phyloP scores from a whole-genome alignment of 75 land plant species.

The Picea glauca region DNA sequence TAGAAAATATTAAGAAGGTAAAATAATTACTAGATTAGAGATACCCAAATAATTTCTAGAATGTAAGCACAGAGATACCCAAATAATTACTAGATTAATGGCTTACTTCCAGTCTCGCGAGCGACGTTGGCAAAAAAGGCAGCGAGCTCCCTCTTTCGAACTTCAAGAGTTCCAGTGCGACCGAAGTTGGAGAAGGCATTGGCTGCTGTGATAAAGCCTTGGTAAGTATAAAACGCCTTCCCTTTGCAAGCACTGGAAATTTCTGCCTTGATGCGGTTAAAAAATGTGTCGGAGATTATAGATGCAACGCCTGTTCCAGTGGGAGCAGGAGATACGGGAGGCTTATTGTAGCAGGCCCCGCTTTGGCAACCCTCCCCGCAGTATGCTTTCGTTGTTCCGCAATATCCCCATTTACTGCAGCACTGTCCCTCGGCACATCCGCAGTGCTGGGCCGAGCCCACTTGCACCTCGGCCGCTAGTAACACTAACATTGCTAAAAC shows the following conservation, averaged over 20 bases:
- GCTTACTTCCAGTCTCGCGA: slow-evolving; percentile 55
- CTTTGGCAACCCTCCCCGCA: too few species aligned
- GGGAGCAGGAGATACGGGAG: too few species aligned
- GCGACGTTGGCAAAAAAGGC: slow-evolving; percentile 65
- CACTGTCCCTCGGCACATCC: too few species aligned
- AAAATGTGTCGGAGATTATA: background rate
- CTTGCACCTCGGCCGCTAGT: too few species aligned
- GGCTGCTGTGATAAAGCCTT: slow-evolving; percentile 54
- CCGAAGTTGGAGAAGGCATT: slow-evolving; percentile 39
- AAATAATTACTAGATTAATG: background rate
- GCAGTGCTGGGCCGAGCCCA: too few species aligned
- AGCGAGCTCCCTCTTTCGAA: slow-evolving; percentile 58
- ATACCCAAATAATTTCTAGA: background rate
- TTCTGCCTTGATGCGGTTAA: background rate
- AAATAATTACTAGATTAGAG: background rate
- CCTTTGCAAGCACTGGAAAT: background rate
- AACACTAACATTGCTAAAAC: too few species aligned
- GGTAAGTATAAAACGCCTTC: slow-evolving; percentile 46
- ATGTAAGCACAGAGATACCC: background rate
- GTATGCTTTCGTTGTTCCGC: too few species aligned
- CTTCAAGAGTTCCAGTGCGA: slow-evolving; percentile 31
- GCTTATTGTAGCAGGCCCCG: too few species aligned
- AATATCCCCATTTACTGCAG: too few species aligned
- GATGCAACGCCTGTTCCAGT: background rate
- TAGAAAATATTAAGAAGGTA: background rate